Evolutionary conservation across 2,329 filamentous ascomycete genomes (phyloP).

Genomic region (Aspergillus fischeri): DNA sequence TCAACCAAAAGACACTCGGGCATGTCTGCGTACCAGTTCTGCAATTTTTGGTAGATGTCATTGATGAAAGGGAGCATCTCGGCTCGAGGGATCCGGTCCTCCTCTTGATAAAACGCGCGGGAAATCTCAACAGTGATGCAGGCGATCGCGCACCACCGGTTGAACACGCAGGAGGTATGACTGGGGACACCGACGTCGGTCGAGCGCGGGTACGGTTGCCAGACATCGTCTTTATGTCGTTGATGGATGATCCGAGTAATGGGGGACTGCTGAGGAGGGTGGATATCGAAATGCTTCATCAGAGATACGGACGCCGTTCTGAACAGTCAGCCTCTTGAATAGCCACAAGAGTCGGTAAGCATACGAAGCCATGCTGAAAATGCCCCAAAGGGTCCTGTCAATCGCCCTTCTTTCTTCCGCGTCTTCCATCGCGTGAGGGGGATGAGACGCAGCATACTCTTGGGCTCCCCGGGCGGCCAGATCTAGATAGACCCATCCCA

Average conservation of each 20-base stretch:
- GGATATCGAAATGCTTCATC: slow-evolving; percentile 18
- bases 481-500: slow-evolving; percentile 25
- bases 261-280: slow-evolving; percentile 10
- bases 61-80: slow-evolving; percentile 11
- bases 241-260: slow-evolving; percentile 10
- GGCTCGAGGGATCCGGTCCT: slow-evolving; percentile 7
- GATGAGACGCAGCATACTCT: slow-evolving; percentile 16
- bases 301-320: slow-evolving; percentile 17
- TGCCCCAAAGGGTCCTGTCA: slow-evolving; percentile 20
- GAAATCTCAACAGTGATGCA: slow-evolving; percentile 18
- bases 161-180: slow-evolving; percentile 22
- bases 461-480: slow-evolving; percentile 19
- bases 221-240: slow-evolving; percentile 11
- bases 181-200: slow-evolving; percentile 10
- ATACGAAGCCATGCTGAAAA: slow-evolving; percentile 16
- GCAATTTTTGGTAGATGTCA: slow-evolving; percentile 18
- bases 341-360: background rate
- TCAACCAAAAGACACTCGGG: slow-evolving; percentile 22
- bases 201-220: slow-evolving; percentile 23
- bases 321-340: background rate
- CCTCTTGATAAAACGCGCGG: slow-evolving; percentile 12
- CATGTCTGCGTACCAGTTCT: slow-evolving; percentile 22
- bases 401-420: slow-evolving; percentile 3
- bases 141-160: slow-evolving; percentile 21
- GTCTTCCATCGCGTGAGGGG: slow-evolving; percentile 9